Percentiles rank a stretch among this genome's conserved stretches.
These are phyloP conservation scores for Alternaria solani DNA, from an alignment of 2,329 filamentous ascomycete genomes.

Conservation along the genomic window DNA sequence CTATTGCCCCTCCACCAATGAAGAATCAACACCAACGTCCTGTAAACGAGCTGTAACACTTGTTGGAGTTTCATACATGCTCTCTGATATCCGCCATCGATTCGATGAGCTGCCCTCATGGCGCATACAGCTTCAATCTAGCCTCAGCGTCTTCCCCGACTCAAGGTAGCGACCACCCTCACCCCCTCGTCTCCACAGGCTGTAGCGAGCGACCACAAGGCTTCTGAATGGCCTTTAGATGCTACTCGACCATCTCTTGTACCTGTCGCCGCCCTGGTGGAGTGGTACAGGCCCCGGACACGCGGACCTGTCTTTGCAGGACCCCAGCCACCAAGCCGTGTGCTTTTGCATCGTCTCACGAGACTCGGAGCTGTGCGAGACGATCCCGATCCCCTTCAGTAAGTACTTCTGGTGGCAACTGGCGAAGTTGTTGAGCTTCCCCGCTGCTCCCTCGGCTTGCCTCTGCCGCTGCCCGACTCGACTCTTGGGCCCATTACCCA, in stretches of 20 bases:
- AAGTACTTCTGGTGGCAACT: background rate
- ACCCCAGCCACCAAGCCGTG: background rate
- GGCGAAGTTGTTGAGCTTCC: background rate
- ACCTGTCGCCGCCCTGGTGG: background rate
- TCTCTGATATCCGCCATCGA: background rate
- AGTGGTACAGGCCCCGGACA: background rate
- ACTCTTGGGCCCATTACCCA: background rate
- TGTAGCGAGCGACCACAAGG: background rate
- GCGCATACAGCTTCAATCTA: background rate
- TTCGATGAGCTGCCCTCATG: background rate
- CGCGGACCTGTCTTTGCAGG: background rate
- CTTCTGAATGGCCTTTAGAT: background rate
- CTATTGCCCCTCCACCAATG: constrained; percentile 9
- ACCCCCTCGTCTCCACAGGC: background rate
- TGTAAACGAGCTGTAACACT: background rate
- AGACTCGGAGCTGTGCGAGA: background rate
- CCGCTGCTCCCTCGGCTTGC: background rate
- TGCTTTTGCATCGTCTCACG: background rate
- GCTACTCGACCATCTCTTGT: no score
- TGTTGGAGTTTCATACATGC: background rate
- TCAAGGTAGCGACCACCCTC: background rate
- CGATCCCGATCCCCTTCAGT: background rate
- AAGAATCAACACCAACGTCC: background rate
- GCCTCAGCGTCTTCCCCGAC: background rate
- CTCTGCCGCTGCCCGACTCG: background rate